These are phyloP conservation scores for Cladorrhinum sp. DNA, from an alignment of 2,329 filamentous ascomycete species.

Conservation along the genomic window DNA sequence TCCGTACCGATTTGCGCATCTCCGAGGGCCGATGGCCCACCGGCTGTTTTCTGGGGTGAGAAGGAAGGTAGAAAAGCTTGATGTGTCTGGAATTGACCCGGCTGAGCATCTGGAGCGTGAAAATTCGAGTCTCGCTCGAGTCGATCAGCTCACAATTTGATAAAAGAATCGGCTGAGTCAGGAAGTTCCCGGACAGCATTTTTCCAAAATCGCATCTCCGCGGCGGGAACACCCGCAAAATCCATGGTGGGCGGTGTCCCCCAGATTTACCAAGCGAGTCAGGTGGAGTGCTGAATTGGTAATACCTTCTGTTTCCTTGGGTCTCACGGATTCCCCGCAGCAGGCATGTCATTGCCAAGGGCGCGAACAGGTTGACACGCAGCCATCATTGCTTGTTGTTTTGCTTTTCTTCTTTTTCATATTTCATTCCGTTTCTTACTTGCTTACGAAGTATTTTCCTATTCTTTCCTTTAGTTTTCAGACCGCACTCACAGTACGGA, in stretches of 20 bases:
- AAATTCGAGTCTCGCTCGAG: neutral
- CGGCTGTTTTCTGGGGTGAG: neutral
- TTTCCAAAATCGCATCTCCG: slow-evolving; percentile 16
- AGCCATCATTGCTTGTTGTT: neutral
- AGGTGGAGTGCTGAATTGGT: neutral
- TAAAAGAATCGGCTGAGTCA: slow-evolving; percentile 21
- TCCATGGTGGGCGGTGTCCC: neutral
- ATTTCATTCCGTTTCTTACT: no score
- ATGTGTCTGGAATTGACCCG: slow-evolving; percentile 6
- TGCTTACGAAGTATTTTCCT: no score
- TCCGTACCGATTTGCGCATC: slow-evolving; percentile 8
- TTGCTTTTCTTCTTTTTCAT: no score
- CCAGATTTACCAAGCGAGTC: slow-evolving; percentile 2
- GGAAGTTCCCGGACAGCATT: neutral
- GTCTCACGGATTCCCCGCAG: neutral
- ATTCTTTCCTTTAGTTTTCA: no score
- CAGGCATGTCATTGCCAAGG: neutral
- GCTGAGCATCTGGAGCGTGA: slow-evolving; percentile 2
- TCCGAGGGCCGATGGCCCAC: slow-evolving; percentile 17
- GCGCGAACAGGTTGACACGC: neutral
- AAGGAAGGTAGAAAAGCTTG: neutral
- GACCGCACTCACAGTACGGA: no score
- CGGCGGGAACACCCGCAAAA: slow-evolving; percentile 22
- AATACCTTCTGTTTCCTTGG: neutral
- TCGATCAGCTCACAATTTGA: slow-evolving; percentile 25